Base-by-base conservation (phyloP, 2,329 filamentous ascomycete species). In the Talaromyces marneffei region DNA sequence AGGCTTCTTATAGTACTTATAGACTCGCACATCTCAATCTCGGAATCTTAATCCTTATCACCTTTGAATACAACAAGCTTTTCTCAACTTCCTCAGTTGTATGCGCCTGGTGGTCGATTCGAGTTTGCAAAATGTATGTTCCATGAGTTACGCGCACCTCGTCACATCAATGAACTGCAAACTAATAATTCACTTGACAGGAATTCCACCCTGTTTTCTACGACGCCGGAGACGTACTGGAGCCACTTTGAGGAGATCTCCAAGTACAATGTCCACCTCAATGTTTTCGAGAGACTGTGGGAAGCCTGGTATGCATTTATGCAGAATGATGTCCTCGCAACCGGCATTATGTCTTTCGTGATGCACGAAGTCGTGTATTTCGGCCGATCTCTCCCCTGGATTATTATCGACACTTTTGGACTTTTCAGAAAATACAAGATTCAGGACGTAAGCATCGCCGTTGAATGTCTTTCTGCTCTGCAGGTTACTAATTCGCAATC, bases 361-460 rank as follows among this genome's bases (percentile, higher is more conserved):
- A 91, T 97, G 85, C 94, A 99, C 81, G 94, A 99, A 78, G 60
- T 86, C 42, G 85, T 99, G 71, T 99, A 99, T 82, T 99, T 97
- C 72, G 94, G 94, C 69, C 87, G 94, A 67, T 89, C 83, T 63
- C 74, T 97, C 63, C 94, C 94, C 1, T 99, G 91, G 86, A 90
- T 97, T 69, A 87, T 99, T 64, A 90, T 97, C 78, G 93, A 96
- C 76, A 81, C 82, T 68, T 89, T 97, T 63, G 90, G 92, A 18
- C 90, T 85, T 70, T 94, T 97, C 81, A 88, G 90, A 76, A 88
- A 88, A 75, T 99, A 91, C 83, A 97, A 97, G 85, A 90, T 99
- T 68, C 94, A 99, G 76, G 86, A 85, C 70, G 89, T 92, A 57
- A 57, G 61, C 27, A 23, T 37, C 3, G 6, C 16, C 29, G 25